phyloP scores from a whole-genome alignment of 2,329 filamentous ascomycete species.

The Fusarium citri region DNA sequence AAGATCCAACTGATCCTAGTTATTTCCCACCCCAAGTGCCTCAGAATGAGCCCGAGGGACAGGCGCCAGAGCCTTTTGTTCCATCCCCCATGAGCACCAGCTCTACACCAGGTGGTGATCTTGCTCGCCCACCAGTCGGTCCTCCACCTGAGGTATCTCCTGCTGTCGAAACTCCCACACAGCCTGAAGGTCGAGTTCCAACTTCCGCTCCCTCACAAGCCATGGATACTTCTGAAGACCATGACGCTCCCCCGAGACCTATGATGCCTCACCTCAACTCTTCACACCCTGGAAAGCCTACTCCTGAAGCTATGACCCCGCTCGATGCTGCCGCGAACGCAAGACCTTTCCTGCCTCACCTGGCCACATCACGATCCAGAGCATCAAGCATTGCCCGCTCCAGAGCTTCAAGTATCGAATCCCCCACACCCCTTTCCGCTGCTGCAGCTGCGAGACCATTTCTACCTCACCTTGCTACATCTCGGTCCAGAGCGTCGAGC shows the following conservation, averaged over 20 bases:
- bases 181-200: slow-evolving; percentile 41
- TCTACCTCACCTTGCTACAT: slow-evolving; percentile 30
- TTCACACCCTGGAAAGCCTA: slow-evolving; percentile 21
- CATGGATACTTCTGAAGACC: slow-evolving; percentile 13
- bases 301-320: background rate
- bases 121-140: slow-evolving; percentile 31
- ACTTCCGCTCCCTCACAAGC: slow-evolving; percentile 46
- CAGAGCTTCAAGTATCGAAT: slow-evolving; percentile 19
- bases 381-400: background rate
- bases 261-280: slow-evolving; percentile 35
- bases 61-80: slow-evolving; percentile 46
- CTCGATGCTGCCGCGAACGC: slow-evolving; percentile 13
- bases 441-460: slow-evolving; percentile 30
- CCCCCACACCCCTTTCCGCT: slow-evolving; percentile 19
- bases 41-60: slow-evolving; percentile 19
- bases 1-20: slow-evolving; percentile 45
- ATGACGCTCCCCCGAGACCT: slow-evolving; percentile 36
- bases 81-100: slow-evolving; percentile 53
- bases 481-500: slow-evolving; percentile 16
- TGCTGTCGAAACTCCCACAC: slow-evolving; percentile 22
- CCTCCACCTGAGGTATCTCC: slow-evolving; percentile 28
- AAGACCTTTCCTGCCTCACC: slow-evolving; percentile 35
- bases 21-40: slow-evolving; percentile 51
- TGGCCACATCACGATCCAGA: slow-evolving; percentile 27
- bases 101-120: slow-evolving; percentile 40